Evolutionary conservation across 225 moss, liverwort and hornwort species (phyloP), one percentile per base, ranked within the genome.

Genomic region (Thuidium tamariscinum): DNA sequence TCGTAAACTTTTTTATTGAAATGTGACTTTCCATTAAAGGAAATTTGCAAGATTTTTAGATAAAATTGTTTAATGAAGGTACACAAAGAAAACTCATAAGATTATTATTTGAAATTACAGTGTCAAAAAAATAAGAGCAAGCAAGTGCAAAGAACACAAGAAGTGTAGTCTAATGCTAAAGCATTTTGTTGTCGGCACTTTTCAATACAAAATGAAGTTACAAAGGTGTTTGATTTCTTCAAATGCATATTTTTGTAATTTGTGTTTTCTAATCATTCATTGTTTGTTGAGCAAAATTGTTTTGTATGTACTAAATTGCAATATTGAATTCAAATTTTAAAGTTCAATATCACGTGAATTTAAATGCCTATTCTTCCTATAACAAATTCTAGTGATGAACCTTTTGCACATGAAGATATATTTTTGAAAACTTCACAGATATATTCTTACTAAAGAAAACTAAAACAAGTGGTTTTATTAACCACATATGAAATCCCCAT

Each of bases 21-120:
- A 12, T 36, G 0, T n/a, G 1, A 65, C 1, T 10, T 3, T n/a
- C n/a, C n/a, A n/a, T n/a, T 1, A 6, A 26, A 59, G 5, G 25
- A 64, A 10, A n/a, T 64, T 34, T 3, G 5, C 20, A 65, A n/a
- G n/a, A 65, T 19, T 65, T n/a, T 20, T 65, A 1, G 3, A 36
- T 2, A 1, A 0, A 0, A 10, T 20, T 22, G 8, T 37, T 6
- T 1, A 27, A 44, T 29, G 42, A 44, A 0, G 17, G 2, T 17
- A 71, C 1, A 3, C 10, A 4, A 8, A 68, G 4, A 37, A 39
- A 7, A 23, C 0, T 68, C 7, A 39, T 39, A 14, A 39, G 0
- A 0, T 39, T 7, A 22, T 22, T 21, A 37, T 37, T 12, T 67
- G 22, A 37, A 11, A n/a, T 36, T 66, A 2, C 4, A 19, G 15